These are phyloP conservation scores for Arxiozyma bovina DNA, from an alignment of 1,139 yeast genomes.

Conservation along the genomic window DNA sequence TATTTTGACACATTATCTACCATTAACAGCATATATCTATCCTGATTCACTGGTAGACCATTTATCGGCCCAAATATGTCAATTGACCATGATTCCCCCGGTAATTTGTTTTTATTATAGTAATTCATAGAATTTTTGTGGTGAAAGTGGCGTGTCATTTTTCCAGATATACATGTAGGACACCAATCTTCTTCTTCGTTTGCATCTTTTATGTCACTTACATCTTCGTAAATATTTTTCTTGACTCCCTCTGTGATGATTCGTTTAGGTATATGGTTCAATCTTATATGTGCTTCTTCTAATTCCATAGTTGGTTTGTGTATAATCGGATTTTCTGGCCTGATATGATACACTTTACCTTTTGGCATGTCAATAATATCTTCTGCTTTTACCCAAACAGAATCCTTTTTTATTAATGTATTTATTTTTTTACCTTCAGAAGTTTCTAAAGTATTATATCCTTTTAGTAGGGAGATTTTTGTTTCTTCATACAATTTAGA, in stretches of 20 bases:
- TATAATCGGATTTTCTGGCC: no score
- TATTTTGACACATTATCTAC: constrained; percentile 5
- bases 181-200: not conserved
- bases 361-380: no score
- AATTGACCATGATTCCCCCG: constrained; percentile 6
- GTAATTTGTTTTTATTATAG: not conserved
- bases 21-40: constrained; percentile 6
- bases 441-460: no score
- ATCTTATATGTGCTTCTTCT: no score
- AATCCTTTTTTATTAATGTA: no score
- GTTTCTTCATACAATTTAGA: no score
- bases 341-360: no score
- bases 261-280: no score
- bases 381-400: no score
- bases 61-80: constrained; percentile 5
- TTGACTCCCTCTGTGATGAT: not conserved
- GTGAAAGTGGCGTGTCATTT: constrained; percentile 2
- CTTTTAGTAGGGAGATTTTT: no score
- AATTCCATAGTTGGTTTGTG: no score
- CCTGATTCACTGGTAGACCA: not conserved
- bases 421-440: no score
- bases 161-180: constrained; percentile 2
- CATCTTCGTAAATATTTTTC: not conserved
- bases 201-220: not conserved
- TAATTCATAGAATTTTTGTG: constrained; percentile 5